Evolutionary conservation across 257 asterid species (phyloP), one percentile per base, ranked within the genome.

Genomic region (Mentha longifolia): DNA sequence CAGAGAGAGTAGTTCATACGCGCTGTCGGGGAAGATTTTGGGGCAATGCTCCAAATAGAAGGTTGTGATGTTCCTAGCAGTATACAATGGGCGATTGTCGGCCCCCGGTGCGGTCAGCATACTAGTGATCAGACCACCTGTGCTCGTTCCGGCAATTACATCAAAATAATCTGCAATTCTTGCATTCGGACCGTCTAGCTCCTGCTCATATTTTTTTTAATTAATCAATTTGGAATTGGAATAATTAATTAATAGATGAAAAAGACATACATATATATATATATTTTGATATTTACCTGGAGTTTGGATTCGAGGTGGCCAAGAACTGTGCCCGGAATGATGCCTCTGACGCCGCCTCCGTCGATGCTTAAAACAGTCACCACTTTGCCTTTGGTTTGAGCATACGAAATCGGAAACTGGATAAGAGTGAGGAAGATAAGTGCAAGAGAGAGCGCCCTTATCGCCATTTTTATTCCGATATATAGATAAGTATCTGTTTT

Each of bases 111-210:
- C 90, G 4, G 95, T 58, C 13, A 91, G 76, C 97, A 91, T 89
- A 33, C 87, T 35, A 17, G 93, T 52, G 39, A 91, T 56, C 12
- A 90, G 67, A 17, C 95, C 97, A 11, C 97, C 97, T 0, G 95
- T 88, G 78, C 95, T 90, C 4, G 97, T 88, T 39, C 97, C 97
- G 0, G 95, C 94, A 0, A 88, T 61, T 6, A 90, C 90, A 61
- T 90, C 97, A 60, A 90, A 88, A 68, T 90, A 90, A 55, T 91
- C 95, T 0, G 87, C 90, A 19, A 91, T 42, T 73, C 96, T 89
- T 58, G 96, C 95, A 35, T 77, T 66, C 2, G 83, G 81, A 7
- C 96, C 97, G 35, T 91, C 96, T n/a, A 91, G 41, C 72, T 85
- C 86, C 92, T 90, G 75, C 13, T 47, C 8, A 35, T 7, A 0